Evolutionary conservation across 305 asterid genomes (phyloP), one percentile per base, ranked within the genome.

Genomic region (Ilex paraguariensis): DNA sequence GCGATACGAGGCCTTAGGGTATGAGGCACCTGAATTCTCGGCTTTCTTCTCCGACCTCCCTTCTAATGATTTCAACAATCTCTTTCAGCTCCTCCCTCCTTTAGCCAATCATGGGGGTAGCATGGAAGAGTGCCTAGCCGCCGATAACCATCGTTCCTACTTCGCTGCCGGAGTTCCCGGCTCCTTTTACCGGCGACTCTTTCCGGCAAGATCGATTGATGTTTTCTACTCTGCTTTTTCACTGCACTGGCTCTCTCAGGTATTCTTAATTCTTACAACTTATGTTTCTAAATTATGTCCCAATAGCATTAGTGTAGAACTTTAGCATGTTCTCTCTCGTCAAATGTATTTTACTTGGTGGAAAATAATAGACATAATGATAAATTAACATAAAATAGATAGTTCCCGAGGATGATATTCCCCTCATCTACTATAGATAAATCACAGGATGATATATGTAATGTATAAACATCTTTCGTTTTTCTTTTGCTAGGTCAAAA

Each of bases 101-200:
- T 67, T 65, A 15, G 71, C 75, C 13, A 60, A 61, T 3, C 59
- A 77, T 59, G 88, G 89, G 2, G 79, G 62, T 12, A 85, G 84
- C 79, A 83, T 92, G 98, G 98, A 89, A 76, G 90, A 89, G 59
- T 84, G 98, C 73, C 70, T 89, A 3, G 95, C 95, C 31, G 80
- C 96, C 62, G 80, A 82, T 79, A 61, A 57, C 70, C 91, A 75
- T 69, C 92, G 98, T 46, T 79, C 94, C 1, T 93, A 93, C 74
- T 93, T 93, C 39, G 95, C 90, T n/a, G 95, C 97, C 61, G 98
- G 95, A 17, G 97, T 93, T 17, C 98, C 98, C 0, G 97, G 98
- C 2, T 78, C 96, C 2, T 93, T 93, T 50, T 84, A 90, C 76
- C 88, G 96, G 56, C 83, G 98, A 50, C 87, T 93, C 3, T 93